Evolutionary conservation across 2,329 filamentous ascomycete genomes (phyloP), one percentile per base, ranked within the genome.

Genomic region (Arthroderma sp.): DNA sequence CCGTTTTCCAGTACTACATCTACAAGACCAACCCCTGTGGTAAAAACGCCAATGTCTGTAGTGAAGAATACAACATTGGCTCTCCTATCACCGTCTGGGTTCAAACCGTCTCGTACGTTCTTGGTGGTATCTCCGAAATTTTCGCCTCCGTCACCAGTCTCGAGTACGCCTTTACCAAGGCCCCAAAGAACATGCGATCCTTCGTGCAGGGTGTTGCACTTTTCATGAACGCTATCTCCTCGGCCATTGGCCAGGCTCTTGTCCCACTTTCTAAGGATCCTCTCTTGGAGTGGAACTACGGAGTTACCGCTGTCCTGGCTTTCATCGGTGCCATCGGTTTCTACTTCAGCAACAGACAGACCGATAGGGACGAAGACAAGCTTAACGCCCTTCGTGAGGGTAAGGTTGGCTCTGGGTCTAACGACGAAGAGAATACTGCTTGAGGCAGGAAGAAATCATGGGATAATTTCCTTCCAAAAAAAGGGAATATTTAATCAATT

Each of bases 141-240:
- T 71, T 77, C 50, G 69, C 72, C 2, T 73, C 68, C 7, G 70
- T 78, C 47, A 78, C 75, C 3, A 78, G 78, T 1, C 76, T 83
- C 51, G 83, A 86, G 59, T 85, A 85, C 51, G 83, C 83, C 31
- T 87, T 79, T 67, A 80, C 79, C 59, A 85, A 85, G 63, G 81
- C 82, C 0, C 83, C 83, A 28, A 77, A 74, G 56, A 86, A 85
- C 67, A 88, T 88, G 83, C 80, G 81, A 52, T 83, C 79, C 1
- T 70, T 87, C n/a, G 81, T 88, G 8, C 71, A 67, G 61, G 75
- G 76, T 15, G 69, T 86, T 54, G 79, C 79, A 57, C 70, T 85
- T 34, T 80, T 83, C 67, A 85, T 77, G 72, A 79, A 71, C 29
- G 82, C 81, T 46, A 70, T 87, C 52, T 77, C 78, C 1, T 71